Conservation (phyloP, 2,329 filamentous ascomycete species). For the Lasiodiplodia hormozganensis region DNA sequence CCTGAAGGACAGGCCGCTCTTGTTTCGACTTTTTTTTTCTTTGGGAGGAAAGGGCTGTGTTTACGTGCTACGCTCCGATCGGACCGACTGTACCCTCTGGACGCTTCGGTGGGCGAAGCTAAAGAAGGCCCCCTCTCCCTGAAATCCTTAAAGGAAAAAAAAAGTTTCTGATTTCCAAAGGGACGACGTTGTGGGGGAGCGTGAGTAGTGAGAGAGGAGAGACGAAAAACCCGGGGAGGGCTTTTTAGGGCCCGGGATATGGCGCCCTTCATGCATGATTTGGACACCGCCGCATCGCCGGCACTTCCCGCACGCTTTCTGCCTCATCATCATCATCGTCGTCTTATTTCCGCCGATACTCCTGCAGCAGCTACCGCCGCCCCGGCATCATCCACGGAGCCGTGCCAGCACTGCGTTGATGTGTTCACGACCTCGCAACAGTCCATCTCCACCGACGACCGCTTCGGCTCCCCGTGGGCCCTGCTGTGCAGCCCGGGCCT, state of each 20-base stretch:
- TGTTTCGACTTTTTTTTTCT: neutral
- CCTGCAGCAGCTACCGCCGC: neutral
- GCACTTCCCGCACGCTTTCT: neutral
- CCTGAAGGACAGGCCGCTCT: neutral
- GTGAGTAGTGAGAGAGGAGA: neutral
- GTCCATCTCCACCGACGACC: neutral
- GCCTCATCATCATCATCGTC: neutral
- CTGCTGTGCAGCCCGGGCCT: conserved; percentile 11
- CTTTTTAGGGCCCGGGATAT: neutral
- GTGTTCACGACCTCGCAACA: neutral
- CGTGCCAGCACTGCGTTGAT: neutral
- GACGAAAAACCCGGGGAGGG: neutral
- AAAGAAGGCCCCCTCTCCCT: neutral
- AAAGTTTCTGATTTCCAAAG: neutral
- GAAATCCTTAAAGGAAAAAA: neutral
- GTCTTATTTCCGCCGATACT: neutral
- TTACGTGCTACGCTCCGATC: neutral
- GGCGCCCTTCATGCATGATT: neutral
- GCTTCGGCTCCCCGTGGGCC: conserved; percentile 1
- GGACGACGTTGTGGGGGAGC: neutral
- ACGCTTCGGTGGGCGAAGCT: neutral
- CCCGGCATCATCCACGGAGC: neutral
- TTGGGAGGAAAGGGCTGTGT: neutral
- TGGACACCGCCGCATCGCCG: neutral
- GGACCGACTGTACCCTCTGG: neutral